These are phyloP conservation scores for Citeromyces siamensis DNA, from an alignment of 1,139 yeast genomes.

Conservation along the genomic window DNA sequence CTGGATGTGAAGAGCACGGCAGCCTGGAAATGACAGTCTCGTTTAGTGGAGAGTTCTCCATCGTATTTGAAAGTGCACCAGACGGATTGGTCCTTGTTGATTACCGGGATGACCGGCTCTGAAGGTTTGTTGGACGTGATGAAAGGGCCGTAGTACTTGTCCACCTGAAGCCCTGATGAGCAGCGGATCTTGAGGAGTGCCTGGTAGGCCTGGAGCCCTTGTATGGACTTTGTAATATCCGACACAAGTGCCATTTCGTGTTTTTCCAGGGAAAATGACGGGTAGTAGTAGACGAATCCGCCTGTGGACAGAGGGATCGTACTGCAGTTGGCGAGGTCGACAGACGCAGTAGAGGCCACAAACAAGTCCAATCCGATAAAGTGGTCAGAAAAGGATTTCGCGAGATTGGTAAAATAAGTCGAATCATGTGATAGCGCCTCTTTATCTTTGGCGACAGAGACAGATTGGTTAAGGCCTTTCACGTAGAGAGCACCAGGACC, in stretches of 20 bases:
- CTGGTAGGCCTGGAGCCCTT: conserved; percentile 53
- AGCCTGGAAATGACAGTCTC: conserved; percentile 85
- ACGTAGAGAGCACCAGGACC: conserved; percentile 72
- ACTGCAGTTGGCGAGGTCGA: conserved; percentile 69
- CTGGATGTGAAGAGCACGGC: conserved; percentile 77
- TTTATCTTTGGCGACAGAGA: conserved; percentile 42
- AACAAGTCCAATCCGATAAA: conserved; percentile 74
- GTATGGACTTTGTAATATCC: conserved; percentile 38
- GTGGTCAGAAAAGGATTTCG: conserved; percentile 39
- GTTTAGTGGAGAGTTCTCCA: conserved; percentile 56
- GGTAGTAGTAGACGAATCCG: conserved; percentile 56
- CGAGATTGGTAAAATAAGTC: conserved; percentile 50
- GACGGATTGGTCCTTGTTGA: conserved; percentile 54
- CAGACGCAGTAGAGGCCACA: conserved; percentile 50
- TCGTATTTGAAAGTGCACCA: conserved; percentile 70
- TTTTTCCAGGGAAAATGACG: conserved; percentile 53
- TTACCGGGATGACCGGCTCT: conserved; percentile 64
- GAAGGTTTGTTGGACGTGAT: conserved; percentile 16
- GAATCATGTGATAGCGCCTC: conserved; percentile 43
- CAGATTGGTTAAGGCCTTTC: conserved; percentile 25
- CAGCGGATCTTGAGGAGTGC: conserved; percentile 79
- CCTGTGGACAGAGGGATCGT: conserved; percentile 60
- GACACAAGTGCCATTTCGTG: conserved; percentile 61
- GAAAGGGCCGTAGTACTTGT: conserved; percentile 59
- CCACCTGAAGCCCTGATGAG: conserved; percentile 78